Base-by-base conservation (phyloP, 148 eudicot genomes). In the Drosera capensis region DNA sequence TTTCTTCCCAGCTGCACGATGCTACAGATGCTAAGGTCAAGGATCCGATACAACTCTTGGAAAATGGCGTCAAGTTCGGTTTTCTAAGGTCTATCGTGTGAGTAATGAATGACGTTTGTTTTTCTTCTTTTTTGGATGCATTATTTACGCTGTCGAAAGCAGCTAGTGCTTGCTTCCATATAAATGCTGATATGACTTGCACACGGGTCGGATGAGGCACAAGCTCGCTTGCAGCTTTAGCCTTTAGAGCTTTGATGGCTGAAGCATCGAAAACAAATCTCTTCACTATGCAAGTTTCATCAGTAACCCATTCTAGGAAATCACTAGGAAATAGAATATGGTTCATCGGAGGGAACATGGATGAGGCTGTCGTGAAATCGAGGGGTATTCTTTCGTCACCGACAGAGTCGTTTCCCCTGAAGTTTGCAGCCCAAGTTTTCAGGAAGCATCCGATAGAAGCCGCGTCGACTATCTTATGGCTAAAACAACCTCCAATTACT, bases 401-500 rank as follows among this genome's bases (percentile, higher is more conserved):
- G 11, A 9, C n/a, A 4, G 11, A 13, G 13, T 34, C 11, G 38
- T 2, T 13, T 2, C 9, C 11, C 3, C 38, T 34, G 6, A 15
- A 9, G 5, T 4, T 34, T 5, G 45, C 45, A 14, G 79, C 68
- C 93, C 93, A 78, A 0, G 40, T 31, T 11, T 52, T 64, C 8
- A 77, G 42, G 40, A 81, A 81, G 5, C 48, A 39, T 17, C 64
- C 63, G 25, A 74, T 48, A 0, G 74, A 68, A 23, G 48, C 58
- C 16, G 74, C 94, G 39, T 78, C 94, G 11, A 73, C 46, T 16
- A 71, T 45, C 40, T 67, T 74, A 36, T 82, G 86, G 0, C 80
- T 54, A 38, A 64, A 56, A 23, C 78, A 70, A 3, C 70, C 13
- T 2, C 79, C 74, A 38, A 82, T 68, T 1, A 77, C 75, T 19